Percentiles rank a stretch among this genome's conserved stretches.
Conservation (phyloP, 495 filamentous ascomycete species). For the Jackrogersella multiformis region DNA sequence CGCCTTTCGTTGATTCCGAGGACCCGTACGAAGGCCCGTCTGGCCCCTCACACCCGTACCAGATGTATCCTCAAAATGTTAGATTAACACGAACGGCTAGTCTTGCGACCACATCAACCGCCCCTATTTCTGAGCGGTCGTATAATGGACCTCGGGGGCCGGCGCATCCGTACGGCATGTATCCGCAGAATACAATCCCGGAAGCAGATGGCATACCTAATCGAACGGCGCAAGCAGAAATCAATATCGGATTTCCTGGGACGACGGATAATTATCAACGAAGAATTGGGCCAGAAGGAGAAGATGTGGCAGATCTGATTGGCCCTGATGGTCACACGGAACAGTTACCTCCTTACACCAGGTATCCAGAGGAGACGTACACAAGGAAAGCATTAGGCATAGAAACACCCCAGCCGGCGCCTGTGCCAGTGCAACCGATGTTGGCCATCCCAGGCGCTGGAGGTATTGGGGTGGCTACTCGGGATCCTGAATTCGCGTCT, state of each 20-base stretch:
- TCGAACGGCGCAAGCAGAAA: conserved; percentile 47
- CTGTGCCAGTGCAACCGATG: conserved; percentile 30
- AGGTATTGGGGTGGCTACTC: conserved; percentile 62
- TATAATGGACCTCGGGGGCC: conserved; percentile 71
- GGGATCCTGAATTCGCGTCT: conserved; percentile 65
- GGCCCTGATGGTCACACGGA: conserved; percentile 92
- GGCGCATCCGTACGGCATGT: conserved; percentile 86
- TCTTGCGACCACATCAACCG: conserved; percentile 67
- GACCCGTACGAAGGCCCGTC: conserved; percentile 68
- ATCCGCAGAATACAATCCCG: conserved; percentile 71
- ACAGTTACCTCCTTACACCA: conserved; percentile 87
- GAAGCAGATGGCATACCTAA: conserved; percentile 25
- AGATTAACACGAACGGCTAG: conserved; percentile 70
- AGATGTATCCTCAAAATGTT: conserved; percentile 83
- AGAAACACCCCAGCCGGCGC: conserved; percentile 27
- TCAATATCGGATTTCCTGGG: conserved; percentile 81
- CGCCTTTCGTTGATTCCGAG: conserved; percentile 62
- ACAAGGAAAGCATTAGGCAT: conserved; percentile 45
- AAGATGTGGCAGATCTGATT: conserved; percentile 84
- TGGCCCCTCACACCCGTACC: conserved; percentile 88
- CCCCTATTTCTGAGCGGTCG: conserved; percentile 63
- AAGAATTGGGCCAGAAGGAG: conserved; percentile 78
- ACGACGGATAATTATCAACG: conserved; percentile 70
- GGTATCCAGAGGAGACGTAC: conserved; percentile 71
- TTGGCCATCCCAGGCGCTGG: conserved; percentile 56